Conservation (phyloP, 805 yeast species). For the Lipomyces yamadae region DNA sequence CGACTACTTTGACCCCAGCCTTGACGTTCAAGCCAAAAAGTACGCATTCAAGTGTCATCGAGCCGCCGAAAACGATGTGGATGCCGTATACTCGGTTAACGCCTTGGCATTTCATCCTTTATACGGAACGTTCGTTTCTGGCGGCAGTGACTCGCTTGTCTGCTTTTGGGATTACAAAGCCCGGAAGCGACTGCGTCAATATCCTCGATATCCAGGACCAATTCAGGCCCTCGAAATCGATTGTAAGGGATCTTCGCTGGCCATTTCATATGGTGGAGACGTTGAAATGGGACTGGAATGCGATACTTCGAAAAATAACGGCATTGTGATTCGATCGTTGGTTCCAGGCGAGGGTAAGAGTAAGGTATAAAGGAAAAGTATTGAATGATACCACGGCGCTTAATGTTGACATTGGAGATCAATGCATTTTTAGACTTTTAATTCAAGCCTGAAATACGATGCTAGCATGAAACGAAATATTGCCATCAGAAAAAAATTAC, state of each 20-base stretch:
- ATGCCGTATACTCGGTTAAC: slow-evolving; percentile 60
- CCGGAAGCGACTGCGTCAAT: slow-evolving; percentile 53
- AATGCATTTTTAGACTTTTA: background rate
- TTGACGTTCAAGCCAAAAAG: slow-evolving; percentile 50
- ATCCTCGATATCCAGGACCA: slow-evolving; percentile 47
- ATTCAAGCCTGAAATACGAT: background rate
- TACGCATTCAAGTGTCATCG: slow-evolving; percentile 88
- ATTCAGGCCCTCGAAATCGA: slow-evolving; percentile 51
- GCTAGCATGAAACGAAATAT: background rate
- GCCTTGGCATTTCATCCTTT: slow-evolving; percentile 52
- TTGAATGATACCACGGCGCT: background rate
- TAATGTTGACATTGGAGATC: background rate
- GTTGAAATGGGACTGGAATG: slow-evolving; percentile 18
- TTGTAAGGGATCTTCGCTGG: slow-evolving; percentile 46
- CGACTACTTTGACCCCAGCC: slow-evolving; percentile 63
- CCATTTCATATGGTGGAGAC: slow-evolving; percentile 58
- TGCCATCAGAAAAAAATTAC: background rate
- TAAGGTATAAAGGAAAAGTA: slow-evolving; percentile 42
- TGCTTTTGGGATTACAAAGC: slow-evolving; percentile 58
- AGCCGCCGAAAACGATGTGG: slow-evolving; percentile 49
- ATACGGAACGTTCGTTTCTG: slow-evolving; percentile 53
- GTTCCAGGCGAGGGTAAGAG: slow-evolving; percentile 35
- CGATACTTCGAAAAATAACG: slow-evolving; percentile 12
- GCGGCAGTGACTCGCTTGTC: slow-evolving; percentile 58
- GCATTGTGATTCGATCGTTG: slow-evolving; percentile 28